These are phyloP conservation scores for Penicillium cosmopolitanum DNA, from an alignment of 495 filamentous ascomycete species.

Conservation along the genomic window DNA sequence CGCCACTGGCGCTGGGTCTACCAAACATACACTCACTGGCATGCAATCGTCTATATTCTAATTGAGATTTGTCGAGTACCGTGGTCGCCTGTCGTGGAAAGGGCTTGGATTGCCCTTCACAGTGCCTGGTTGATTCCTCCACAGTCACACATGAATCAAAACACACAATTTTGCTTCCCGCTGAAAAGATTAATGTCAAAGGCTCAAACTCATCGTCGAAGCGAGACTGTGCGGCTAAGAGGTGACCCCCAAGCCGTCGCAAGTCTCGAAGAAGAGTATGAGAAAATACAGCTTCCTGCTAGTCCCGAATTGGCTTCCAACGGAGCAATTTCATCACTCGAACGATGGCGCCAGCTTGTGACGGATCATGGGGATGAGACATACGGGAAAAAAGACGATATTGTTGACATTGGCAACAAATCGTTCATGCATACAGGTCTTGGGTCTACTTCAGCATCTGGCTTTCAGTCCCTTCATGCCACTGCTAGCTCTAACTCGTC, in stretches of 20 bases:
- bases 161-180: constrained; percentile 54
- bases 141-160: constrained; percentile 39
- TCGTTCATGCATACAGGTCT: neutral
- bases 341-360: constrained; percentile 44
- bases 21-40: constrained; percentile 64
- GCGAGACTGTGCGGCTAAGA: constrained; percentile 43
- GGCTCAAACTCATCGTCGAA: constrained; percentile 48
- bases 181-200: constrained; percentile 55
- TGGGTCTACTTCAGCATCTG: neutral
- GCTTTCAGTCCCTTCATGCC: neutral
- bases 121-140: constrained; percentile 49
- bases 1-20: constrained; percentile 64
- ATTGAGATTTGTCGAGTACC: constrained; percentile 54
- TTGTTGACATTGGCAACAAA: neutral
- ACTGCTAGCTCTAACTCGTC: neutral
- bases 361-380: neutral
- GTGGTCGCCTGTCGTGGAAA: constrained; percentile 53
- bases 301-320: constrained; percentile 36
- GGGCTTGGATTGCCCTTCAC: constrained; percentile 58
- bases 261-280: constrained; percentile 37
- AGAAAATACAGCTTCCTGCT: constrained; percentile 29
- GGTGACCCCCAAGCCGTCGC: constrained; percentile 30
- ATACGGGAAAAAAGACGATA: neutral
- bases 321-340: constrained; percentile 24
- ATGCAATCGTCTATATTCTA: constrained; percentile 59